A percentile compares a stretch with the other conserved stretches of the same genome.
phyloP scores from a whole-genome alignment of 2,329 filamentous ascomycete species.

The Apiospora pterosperma region DNA sequence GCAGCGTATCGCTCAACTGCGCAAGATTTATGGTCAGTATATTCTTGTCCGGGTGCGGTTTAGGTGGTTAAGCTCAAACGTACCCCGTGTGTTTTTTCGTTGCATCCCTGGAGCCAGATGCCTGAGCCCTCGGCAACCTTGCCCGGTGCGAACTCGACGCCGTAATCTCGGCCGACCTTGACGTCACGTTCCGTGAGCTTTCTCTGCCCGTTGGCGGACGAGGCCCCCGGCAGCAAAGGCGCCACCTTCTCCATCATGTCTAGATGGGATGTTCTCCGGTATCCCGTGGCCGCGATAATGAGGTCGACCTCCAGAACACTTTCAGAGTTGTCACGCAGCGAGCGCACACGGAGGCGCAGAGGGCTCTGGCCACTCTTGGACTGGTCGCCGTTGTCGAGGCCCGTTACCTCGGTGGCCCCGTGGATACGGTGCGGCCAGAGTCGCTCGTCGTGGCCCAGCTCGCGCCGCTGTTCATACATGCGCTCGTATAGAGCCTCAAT shows the following conservation, averaged over 20 bases:
- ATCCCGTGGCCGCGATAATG: constrained; percentile 85
- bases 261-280: constrained; percentile 74
- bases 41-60: not conserved
- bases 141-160: constrained; percentile 65
- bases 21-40: not conserved
- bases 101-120: constrained; percentile 91
- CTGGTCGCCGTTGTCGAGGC: constrained; percentile 47
- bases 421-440: constrained; percentile 83
- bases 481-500: constrained; percentile 85
- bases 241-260: constrained; percentile 67
- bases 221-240: constrained; percentile 56
- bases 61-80: constrained; percentile 36
- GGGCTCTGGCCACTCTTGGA: constrained; percentile 36
- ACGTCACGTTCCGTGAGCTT: constrained; percentile 48
- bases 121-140: constrained; percentile 71
- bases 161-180: constrained; percentile 71
- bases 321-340: constrained; percentile 39
- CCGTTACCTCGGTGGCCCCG: constrained; percentile 61
- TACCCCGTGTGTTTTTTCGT: constrained; percentile 88
- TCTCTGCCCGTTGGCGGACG: constrained; percentile 16
- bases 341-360: constrained; percentile 59
- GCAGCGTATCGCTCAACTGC: constrained; percentile 74
- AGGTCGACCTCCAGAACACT: constrained; percentile 74
- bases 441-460: constrained; percentile 62
- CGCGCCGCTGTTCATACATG: constrained; percentile 81